A percentile compares a stretch with the other conserved stretches of the same genome.
phyloP scores from a whole-genome alignment of 805 yeast species.

The Pichia californica region DNA sequence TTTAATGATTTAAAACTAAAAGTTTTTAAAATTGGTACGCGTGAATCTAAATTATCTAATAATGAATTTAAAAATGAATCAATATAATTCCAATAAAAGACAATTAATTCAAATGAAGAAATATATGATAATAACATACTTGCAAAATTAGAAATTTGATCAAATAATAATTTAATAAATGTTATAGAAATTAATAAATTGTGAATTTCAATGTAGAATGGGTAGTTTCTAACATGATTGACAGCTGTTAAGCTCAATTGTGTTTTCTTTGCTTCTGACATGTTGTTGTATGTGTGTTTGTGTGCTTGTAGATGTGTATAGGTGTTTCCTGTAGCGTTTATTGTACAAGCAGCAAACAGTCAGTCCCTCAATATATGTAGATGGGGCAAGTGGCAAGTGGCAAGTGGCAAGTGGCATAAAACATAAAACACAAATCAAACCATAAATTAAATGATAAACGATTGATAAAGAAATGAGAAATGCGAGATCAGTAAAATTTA shows the following conservation, averaged over 20 bases:
- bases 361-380: too few relatives aligned
- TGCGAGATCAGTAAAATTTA: too few relatives aligned
- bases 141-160: background rate
- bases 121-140: conserved; percentile 13
- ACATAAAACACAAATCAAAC: too few relatives aligned
- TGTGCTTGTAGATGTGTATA: too few relatives aligned
- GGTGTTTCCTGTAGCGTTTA: too few relatives aligned
- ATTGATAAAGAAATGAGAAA: too few relatives aligned
- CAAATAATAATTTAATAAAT: conserved; percentile 9
- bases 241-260: conserved; percentile 8
- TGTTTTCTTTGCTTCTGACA: background rate
- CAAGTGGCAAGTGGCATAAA: too few relatives aligned
- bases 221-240: conserved; percentile 28
- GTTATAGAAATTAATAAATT: conserved; percentile 13
- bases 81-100: conserved; percentile 15
- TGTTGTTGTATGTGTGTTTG: too few relatives aligned
- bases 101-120: conserved; percentile 17
- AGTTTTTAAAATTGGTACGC: conserved; percentile 25
- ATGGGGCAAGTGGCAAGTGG: too few relatives aligned
- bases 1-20: conserved; percentile 14
- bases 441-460: too few relatives aligned
- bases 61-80: conserved; percentile 21
- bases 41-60: conserved; percentile 25
- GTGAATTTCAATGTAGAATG: conserved; percentile 24
- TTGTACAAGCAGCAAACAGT: too few relatives aligned